A percentile compares a stretch with the other conserved stretches of the same genome.
phyloP scores from a whole-genome alignment of 495 filamentous ascomycete genomes.

The Daldinia bambusicola region DNA sequence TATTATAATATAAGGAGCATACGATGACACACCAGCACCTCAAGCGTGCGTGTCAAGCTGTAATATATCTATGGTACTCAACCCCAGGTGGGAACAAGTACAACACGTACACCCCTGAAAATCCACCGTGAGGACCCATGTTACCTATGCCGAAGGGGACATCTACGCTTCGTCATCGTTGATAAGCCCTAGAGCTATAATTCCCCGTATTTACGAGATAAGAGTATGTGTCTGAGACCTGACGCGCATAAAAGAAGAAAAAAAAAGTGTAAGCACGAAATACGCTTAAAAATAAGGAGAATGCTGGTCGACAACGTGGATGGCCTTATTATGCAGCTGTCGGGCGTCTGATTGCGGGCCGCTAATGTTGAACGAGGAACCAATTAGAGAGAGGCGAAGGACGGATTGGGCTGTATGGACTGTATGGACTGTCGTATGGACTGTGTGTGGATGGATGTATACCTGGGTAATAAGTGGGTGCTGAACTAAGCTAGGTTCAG shows the following conservation, averaged over 20 bases:
- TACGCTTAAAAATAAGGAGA: conserved; percentile 3
- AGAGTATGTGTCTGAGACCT: background rate
- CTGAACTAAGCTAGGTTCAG: conserved; percentile 6
- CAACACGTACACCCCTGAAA: background rate
- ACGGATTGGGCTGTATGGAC: background rate
- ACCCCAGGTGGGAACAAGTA: background rate
- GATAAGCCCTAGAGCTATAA: background rate
- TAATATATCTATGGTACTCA: conserved; percentile 1
- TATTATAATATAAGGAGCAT: background rate
- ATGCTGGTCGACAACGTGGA: background rate
- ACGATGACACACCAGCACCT: background rate
- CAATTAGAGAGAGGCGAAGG: background rate
- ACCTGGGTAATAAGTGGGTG: background rate
- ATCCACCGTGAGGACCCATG: background rate
- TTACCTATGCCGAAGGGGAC: background rate
- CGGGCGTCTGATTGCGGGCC: background rate
- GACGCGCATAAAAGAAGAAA: background rate
- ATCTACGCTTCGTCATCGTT: background rate
- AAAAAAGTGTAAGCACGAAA: conserved; percentile 3
- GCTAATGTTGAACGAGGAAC: background rate
- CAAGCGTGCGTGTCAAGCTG: background rate
- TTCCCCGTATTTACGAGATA: conserved; percentile 3
- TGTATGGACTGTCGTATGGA: background rate
- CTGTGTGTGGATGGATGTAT: background rate
- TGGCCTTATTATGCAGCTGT: background rate